A percentile compares a stretch with the other conserved stretches of the same genome.
Evolutionary conservation across 257 asterid genomes (phyloP).

Genomic region (Orobanche coerulescens): DNA sequence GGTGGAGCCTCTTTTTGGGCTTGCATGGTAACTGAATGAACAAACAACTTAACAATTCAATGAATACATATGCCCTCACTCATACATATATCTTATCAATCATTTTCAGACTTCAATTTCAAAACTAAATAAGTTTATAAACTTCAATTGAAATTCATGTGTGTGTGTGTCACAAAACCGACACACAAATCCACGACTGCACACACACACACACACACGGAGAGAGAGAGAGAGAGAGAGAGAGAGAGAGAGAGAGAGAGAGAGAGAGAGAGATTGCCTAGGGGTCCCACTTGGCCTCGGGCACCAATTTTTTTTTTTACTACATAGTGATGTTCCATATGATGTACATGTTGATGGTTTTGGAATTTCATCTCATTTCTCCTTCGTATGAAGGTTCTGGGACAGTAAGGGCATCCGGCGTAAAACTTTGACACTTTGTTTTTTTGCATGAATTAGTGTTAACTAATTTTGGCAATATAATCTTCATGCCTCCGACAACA

Average conservation of each 20-base stretch:
- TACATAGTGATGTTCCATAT: too few relatives aligned
- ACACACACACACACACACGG: neutral
- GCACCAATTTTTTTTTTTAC: too few relatives aligned
- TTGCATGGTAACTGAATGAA: constrained; percentile 64
- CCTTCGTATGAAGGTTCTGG: too few relatives aligned
- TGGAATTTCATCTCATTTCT: too few relatives aligned
- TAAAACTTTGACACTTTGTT: too few relatives aligned
- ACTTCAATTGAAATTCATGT: neutral
- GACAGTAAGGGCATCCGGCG: too few relatives aligned
- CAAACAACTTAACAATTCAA: constrained; percentile 13
- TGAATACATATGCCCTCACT: neutral
- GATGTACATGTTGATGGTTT: too few relatives aligned
- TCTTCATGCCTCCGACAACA: too few relatives aligned
- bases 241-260: constrained; percentile 21
- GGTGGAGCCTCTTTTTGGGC: constrained; percentile 74
- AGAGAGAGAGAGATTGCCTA: constrained; percentile 17
- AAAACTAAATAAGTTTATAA: constrained; percentile 2
- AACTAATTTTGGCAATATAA: too few relatives aligned
- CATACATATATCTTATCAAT: neutral
- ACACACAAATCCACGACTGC: neutral
- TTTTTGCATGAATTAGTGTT: too few relatives aligned
- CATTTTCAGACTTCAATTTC: neutral
- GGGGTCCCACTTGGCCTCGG: too few relatives aligned
- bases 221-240: constrained; percentile 15
- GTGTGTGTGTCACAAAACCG: neutral